phyloP scores from a whole-genome alignment of 2,329 filamentous ascomycete genomes.

The Parafenestella ontariensis region DNA sequence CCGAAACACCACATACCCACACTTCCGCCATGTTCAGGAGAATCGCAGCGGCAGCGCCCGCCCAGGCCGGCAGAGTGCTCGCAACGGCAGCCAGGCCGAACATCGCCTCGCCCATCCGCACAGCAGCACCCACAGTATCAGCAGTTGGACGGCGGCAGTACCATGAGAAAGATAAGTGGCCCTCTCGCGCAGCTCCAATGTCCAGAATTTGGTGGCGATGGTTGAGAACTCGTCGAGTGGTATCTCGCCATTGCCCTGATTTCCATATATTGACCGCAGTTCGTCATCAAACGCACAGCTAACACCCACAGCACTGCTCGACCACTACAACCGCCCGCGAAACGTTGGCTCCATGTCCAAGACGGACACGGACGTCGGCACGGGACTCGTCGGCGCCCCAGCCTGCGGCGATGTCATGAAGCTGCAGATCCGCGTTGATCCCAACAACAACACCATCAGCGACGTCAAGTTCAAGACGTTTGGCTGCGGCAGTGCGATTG shows the following conservation, averaged over 20 bases:
- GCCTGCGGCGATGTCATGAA: slow-evolving; percentile 95
- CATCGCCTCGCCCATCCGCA: slow-evolving; percentile 55
- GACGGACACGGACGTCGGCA: slow-evolving; percentile 82
- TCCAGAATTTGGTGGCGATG: slow-evolving; percentile 20
- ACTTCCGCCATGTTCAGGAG: slow-evolving; percentile 63
- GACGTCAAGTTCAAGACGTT: slow-evolving; percentile 99
- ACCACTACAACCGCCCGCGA: slow-evolving; percentile 81
- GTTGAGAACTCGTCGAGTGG: slow-evolving; percentile 4
- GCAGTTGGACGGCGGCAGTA: slow-evolving; percentile 59
- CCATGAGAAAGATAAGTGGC: slow-evolving; percentile 69
- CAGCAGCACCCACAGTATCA: slow-evolving; percentile 52
- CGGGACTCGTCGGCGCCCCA: slow-evolving; percentile 88
- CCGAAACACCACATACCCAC: slow-evolving; percentile 20
- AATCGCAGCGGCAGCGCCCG: slow-evolving; percentile 61
- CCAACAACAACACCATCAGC: slow-evolving; percentile 83
- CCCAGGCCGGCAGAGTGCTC: slow-evolving; percentile 59
- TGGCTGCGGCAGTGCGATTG: slow-evolving; percentile 92
- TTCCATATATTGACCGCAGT: background rate
- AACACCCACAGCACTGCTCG: slow-evolving; percentile 64
- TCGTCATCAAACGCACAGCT: slow-evolving; percentile 40
- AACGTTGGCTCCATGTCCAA: slow-evolving; percentile 84
- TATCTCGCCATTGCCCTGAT: slow-evolving; percentile 7
- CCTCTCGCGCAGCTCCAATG: slow-evolving; percentile 7
- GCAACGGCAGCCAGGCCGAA: slow-evolving; percentile 58
- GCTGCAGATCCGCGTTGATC: slow-evolving; percentile 90